Conservation (phyloP, 148 eudicot genomes). For the Mesembryanthemum crystallinum region DNA sequence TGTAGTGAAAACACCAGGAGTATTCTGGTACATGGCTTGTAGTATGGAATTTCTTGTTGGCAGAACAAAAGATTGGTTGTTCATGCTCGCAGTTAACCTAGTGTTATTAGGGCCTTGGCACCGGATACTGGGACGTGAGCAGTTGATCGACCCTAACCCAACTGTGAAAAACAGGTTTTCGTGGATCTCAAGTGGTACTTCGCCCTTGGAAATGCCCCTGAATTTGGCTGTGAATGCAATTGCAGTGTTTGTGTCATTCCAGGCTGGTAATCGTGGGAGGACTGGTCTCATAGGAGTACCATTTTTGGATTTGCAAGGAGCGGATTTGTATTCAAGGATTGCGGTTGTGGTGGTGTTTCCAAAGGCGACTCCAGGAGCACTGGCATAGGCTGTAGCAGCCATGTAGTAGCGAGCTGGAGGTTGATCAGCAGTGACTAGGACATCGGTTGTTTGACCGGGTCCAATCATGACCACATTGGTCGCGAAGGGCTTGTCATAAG, state of each 20-base stretch:
- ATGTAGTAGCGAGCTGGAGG: conserved; percentile 64
- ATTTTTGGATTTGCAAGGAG: conserved; percentile 23
- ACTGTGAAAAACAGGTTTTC: conserved; percentile 68
- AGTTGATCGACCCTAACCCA: conserved; percentile 66
- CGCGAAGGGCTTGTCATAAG: conserved; percentile 64
- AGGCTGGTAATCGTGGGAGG: conserved; percentile 65
- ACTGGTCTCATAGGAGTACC: conserved; percentile 36
- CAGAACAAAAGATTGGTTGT: conserved; percentile 62
- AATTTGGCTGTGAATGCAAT: conserved; percentile 53
- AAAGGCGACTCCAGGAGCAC: conserved; percentile 50
- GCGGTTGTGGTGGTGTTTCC: conserved; percentile 93
- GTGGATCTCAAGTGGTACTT: conserved; percentile 62
- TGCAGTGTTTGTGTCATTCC: conserved; percentile 73
- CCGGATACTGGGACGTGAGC: conserved; percentile 52
- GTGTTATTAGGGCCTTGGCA: conserved; percentile 80
- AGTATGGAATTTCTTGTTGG: conserved; percentile 56
- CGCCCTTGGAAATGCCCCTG: conserved; percentile 41
- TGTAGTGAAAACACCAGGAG: conserved; percentile 56
- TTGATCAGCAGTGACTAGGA: conserved; percentile 69
- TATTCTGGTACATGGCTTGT: conserved; percentile 54
- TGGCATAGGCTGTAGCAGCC: conserved; percentile 77
- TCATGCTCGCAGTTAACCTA: conserved; percentile 82
- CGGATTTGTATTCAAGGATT: conserved; percentile 60
- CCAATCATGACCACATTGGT: conserved; percentile 69
- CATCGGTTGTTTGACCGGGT: conserved; percentile 92